Base-by-base conservation (phyloP, 345 rosid species). In the Camelina laxa region DNA sequence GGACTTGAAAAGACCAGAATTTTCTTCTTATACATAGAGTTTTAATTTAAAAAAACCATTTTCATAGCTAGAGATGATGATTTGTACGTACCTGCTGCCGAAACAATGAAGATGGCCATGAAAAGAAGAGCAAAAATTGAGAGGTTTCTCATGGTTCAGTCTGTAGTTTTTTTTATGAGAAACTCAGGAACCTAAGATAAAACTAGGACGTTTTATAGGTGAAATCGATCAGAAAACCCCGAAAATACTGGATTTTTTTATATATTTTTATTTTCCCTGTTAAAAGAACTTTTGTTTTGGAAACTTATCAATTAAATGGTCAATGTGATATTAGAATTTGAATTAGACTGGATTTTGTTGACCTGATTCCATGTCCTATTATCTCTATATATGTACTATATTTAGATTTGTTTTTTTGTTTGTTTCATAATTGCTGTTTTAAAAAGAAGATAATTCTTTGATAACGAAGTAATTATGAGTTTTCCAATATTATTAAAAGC, bases 41-140 rank as follows among this genome's bases (percentile, higher is more conserved):
- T 31, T 31, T n/a, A 45, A 7, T 8, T 5, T 15, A 11, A 2
- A 27, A 16, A 3, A 17, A 39, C 20, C 17, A 12, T 9, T 56
- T 1, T 11, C 14, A 56, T 47, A 8, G 36, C 36, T 33, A 7
- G 9, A 48, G 21, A 59, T 9, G 58, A 36, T 56, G 6, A 15
- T 15, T 33, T 42, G 56, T 53, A 69, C 65, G 56, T 53, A 69
- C 65, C 79, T 61, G 48, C 48, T 44, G 48, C 48, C 15, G 75
- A 69, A 48, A 62, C 80, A n/a, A 55, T 41, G 75, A 69, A 69
- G 35, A 69, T 69, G 58, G 65, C 51, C 60, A 76, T 62, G 70
- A 62, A 62, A 55, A 76, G 42, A 69, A 69, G 44, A 16, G n/a
- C 42, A 16, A 55, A 35, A 22, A 54, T 13, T 6, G 22, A 15